Evolutionary conservation across 1,284 basidiomycete genomes (phyloP), one percentile per base, ranked within the genome.

Genomic region (Sphagnurus paluster): DNA sequence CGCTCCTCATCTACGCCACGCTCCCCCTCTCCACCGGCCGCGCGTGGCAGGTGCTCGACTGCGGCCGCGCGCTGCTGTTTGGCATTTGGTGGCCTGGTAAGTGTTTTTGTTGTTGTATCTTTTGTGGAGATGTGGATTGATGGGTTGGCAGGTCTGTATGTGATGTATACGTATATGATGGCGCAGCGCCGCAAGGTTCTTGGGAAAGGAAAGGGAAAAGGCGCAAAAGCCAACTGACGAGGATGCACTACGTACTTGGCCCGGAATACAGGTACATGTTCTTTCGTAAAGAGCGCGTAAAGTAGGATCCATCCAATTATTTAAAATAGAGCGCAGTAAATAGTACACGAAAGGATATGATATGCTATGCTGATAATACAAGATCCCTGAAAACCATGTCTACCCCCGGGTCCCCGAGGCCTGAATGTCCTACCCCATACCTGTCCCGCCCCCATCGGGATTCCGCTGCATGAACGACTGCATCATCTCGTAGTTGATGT

Each of bases 81-180:
- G 53, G 79, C n/a, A 73, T 86, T 39, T 98, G 94, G 93, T 93
- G 91, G 84, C 93, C 93, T 46, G 83, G 93, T 94, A 67, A 60
- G 80, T 74, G 32, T 16, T 43, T 44, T 29, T 38, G 16, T 46
- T 29, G 39, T 29, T 41, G 30, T 13, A 29, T 46, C 45, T 32
- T 30, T 19, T 37, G 21, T 35, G 34, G 28, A 46, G 40, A 20
- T 42, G 14, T 23, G 33, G 19, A 29, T 7, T 39, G 5, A 5
- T 3, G 8, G 4, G 6, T 3, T 23, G 9, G 14, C 36, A 92
- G 90, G 82, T 4, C 72, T 97, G 44, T 96, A 93, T 64, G 73
- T 90, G 50, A 80, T 97, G 76, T 94, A 91, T 70, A 87, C 84
- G 9, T 80, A 97, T 68, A 97, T 97, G 93, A 84, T 93, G 42